phyloP scores from a whole-genome alignment of 2,329 filamentous ascomycete genomes.

The Alternaria viburni region DNA sequence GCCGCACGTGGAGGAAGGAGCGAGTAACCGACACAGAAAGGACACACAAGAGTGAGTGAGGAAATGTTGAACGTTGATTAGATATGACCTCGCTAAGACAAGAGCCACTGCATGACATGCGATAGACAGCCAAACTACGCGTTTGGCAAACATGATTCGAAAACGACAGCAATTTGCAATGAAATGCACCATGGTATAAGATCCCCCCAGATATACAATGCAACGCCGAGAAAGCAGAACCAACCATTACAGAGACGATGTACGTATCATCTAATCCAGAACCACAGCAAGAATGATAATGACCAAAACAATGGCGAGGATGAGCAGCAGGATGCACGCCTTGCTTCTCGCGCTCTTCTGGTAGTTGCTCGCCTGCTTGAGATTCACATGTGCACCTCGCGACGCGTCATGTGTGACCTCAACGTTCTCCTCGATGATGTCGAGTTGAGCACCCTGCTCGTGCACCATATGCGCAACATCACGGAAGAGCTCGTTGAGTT shows the following conservation, averaged over 20 bases:
- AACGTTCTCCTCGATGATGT: constrained; percentile 88
- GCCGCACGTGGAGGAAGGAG: not conserved
- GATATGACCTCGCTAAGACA: not conserved
- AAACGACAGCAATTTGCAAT: constrained; percentile 3
- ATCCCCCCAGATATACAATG: constrained; percentile 8
- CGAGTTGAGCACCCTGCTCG: constrained; percentile 88
- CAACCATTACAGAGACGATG: not conserved
- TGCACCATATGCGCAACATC: constrained; percentile 98
- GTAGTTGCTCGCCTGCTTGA: constrained; percentile 84
- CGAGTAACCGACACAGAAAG: not conserved
- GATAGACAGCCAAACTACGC: not conserved
- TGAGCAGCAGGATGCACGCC: constrained; percentile 88
- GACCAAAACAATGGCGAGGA: constrained; percentile 85
- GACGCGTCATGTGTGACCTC: constrained; percentile 82
- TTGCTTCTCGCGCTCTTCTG: constrained; percentile 96
- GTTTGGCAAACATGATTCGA: not conserved
- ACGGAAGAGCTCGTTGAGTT: constrained; percentile 94
- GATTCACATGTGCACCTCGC: constrained; percentile 81
- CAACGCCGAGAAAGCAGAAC: constrained; percentile 7
- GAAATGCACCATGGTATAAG: constrained; percentile 16
- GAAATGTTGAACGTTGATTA: not conserved
- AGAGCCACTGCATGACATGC: not conserved
- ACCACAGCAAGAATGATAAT: constrained; percentile 89
- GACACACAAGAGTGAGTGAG: not conserved
- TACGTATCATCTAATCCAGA: constrained; percentile 62